phyloP scores from a whole-genome alignment of 2,329 filamentous ascomycete species.

The Aspergillus proliferans region DNA sequence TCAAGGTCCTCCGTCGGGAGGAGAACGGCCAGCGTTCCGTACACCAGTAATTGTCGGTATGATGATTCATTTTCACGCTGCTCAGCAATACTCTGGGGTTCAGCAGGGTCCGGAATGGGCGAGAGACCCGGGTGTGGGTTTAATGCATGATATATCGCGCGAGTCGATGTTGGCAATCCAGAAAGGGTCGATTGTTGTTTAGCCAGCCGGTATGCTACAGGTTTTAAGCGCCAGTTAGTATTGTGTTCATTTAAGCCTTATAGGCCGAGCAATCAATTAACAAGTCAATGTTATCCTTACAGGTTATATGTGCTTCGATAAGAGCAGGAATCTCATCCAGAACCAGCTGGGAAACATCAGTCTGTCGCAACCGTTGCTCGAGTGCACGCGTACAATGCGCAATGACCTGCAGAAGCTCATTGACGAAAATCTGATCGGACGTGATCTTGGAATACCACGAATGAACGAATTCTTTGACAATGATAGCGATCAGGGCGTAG shows the following conservation, averaged over 20 bases:
- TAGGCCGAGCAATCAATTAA: not conserved
- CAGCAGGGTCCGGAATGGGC: slow-evolving; percentile 60
- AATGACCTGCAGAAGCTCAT: slow-evolving; percentile 82
- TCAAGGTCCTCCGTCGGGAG: slow-evolving; percentile 88
- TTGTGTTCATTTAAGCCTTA: not conserved
- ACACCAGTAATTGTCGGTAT: slow-evolving; percentile 83
- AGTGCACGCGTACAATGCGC: slow-evolving; percentile 84
- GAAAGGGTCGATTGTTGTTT: slow-evolving; percentile 52
- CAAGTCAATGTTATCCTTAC: slow-evolving; percentile 43
- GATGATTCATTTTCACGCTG: slow-evolving; percentile 72
- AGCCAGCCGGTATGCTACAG: slow-evolving; percentile 65
- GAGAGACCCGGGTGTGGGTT: slow-evolving; percentile 74
- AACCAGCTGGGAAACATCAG: slow-evolving; percentile 75
- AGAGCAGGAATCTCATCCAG: slow-evolving; percentile 84
- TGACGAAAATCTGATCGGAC: slow-evolving; percentile 78
- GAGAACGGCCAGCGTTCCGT: slow-evolving; percentile 72
- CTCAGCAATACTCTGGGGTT: slow-evolving; percentile 47
- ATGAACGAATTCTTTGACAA: slow-evolving; percentile 84
- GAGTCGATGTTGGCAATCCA: slow-evolving; percentile 57
- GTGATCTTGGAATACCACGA: slow-evolving; percentile 93
- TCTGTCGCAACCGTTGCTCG: slow-evolving; percentile 74
- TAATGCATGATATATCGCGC: slow-evolving; percentile 74
- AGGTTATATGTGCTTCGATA: slow-evolving; percentile 70
- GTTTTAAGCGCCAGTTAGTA: not conserved
- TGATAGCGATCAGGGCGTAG: slow-evolving; percentile 84